Base-by-base conservation (phyloP, 1,284 basidiomycete species). In the Ganoderma resinaceum region DNA sequence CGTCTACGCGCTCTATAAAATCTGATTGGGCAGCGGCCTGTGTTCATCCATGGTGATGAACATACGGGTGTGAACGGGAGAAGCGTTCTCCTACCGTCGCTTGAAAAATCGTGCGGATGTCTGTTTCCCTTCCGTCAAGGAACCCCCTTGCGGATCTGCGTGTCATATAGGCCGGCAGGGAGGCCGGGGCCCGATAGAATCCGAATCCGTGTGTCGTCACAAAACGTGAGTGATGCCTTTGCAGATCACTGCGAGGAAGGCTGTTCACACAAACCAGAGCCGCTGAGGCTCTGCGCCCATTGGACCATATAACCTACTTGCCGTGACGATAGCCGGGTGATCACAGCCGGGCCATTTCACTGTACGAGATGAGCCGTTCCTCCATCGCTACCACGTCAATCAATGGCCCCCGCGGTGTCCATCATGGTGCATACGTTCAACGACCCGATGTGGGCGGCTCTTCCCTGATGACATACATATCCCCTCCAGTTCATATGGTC, bases 311-410 rank as follows among this genome's bases (percentile, higher is more conserved):
- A 43, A 70, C 46, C 43, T 49, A 35, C 4, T 4, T 35, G 29
- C 46, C 12, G 46, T 59, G 63, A 65, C 64, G 62, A 29, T 33
- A 59, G 23, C 46, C 46, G 26, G 46, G 52, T 70, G 67, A 69
- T 70, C 46, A 26, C 55, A 53, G 64, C 67, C 69, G 67, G 69
- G 69, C 69, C 63, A 65, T 52, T 42, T 62, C 71, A 63, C 67
- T 60, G 69, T 63, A 66, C 66, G 65, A 70, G 61, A 62, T 70
- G 71, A 63, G 55, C 42, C 63, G 55, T 70, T 72, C 65, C 59
- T 53, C 71, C 71, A 60, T 72, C 69, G 71, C 69, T 72, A 72
- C 71, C 68, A 68, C 69, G 71, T 72, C 71, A 69, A 70, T 67
- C 71, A 70, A 61, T 62, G 69, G 63, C 66, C 66, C 63, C 66